Base-by-base conservation (phyloP, 2,329 filamentous ascomycete species). In the Colletotrichum brevisporum region DNA sequence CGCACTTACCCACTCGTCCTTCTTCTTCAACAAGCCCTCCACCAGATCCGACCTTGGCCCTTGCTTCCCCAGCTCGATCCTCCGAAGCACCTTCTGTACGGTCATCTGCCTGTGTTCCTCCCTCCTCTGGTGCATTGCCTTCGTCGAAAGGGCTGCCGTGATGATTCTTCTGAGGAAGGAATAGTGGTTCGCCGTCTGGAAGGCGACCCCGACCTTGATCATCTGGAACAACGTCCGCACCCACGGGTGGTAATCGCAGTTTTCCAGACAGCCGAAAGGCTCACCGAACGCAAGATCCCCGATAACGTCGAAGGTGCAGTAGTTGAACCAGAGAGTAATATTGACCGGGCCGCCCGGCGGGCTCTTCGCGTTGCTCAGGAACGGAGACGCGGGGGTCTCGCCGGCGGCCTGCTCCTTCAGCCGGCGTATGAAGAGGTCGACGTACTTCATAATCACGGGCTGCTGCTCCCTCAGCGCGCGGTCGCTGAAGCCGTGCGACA, bases 391-490 rank as follows among this genome's bases (percentile, higher is more conserved):
- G 1, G 50, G 21, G 31, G 43, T 21, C 10, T 24, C 15, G 36
- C 15, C 24, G 4, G 21, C 51, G 2, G 58, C 71, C 3, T 79
- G 73, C 18, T 82, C 78, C 26, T 73, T 73, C 53, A 85, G 69
- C 41, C 76, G 77, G 6, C 73, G 56, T 21, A 84, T 77, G 24
- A 85, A 77, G 6, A 83, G 65, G 39, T 80, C 74, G 8, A 83
- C 79, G 69, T 85, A 83, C 0, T 71, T 71, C 67, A 78, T 75
- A 56, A 86, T 73, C 1, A 74, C 27, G 0, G 73, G 65, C 56
- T 76, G 71, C 59, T 78, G 76, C 1, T 72, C 71, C 16, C 70
- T 45, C 69, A 78, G 56, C 1, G 69, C 59, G 31, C 71, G 65
- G 9, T 74, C 74, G 6, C 71, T 72, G 51, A 78, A 78, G 2